Base-by-base conservation (phyloP, 2,329 filamentous ascomycete genomes). In the Claviceps spartinae region DNA sequence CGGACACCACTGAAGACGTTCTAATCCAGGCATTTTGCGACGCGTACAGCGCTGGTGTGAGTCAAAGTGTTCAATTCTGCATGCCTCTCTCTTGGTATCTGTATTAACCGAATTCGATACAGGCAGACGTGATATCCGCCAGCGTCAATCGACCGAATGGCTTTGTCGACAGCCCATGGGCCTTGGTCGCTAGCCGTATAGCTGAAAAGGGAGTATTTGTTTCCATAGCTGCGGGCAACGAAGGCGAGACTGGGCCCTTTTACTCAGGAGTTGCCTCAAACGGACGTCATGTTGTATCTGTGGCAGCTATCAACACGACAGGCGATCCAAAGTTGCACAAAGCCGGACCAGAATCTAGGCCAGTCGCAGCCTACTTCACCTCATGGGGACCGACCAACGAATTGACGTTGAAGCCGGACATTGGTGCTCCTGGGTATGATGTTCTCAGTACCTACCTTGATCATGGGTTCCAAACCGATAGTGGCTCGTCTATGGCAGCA, bases 401-500 rank as follows among this genome's bases (percentile, higher is more conserved):
- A 51, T 64, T 77, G 3, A 63, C 71, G 30, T 63, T 77, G 50
- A 77, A 76, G 57, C 74, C 75, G 4, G 71, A 78, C 47, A 63
- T 78, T 48, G 69, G 70, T 14, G 70, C 72, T 0, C 74, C 75
- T 1, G 75, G 76, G 13, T 70, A 69, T 48, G 63, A 70, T 34
- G 76, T 80, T 47, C 65, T 75, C 51, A 76, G 72, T 44, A 78
- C 75, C 2, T 72, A 70, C 45, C 67, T 70, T 1, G 62, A 70
- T 24, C 64, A 65, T 24, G 57, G 54, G 9, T 80, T 76, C 55
- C 68, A 68, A 14, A 64, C 73, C 6, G 63, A 74, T 51, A 73
- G 69, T 45, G 77, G 77, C 45, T 80, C 78, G 0, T 78, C 74
- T 1, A 79, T 81, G 77, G 72, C 76, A 1, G 72, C 72, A 5